Conservation (phyloP, 176 grass and related monocot genomes). For the Rhipidocladum racemiflorum region DNA sequence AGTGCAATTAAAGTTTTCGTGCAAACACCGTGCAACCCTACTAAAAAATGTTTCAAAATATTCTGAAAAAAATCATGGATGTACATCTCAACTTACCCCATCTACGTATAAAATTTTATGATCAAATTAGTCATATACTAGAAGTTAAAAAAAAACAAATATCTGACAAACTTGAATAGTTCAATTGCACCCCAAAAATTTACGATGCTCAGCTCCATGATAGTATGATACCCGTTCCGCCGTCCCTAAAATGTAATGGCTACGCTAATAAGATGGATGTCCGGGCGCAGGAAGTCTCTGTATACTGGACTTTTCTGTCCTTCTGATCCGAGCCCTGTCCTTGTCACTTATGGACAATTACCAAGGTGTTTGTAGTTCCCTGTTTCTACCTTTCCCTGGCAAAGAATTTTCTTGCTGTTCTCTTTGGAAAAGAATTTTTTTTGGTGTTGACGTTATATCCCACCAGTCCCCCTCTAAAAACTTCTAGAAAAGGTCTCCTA, state of each 20-base stretch:
- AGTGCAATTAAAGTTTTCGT: no score
- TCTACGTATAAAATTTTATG: no score
- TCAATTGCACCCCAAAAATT: no score
- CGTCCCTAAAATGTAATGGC: background rate
- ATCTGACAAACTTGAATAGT: no score
- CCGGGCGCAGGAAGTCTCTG: background rate
- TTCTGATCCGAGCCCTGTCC: background rate
- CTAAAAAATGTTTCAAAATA: no score
- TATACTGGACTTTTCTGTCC: conserved; percentile 2
- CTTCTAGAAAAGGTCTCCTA: conserved; percentile 6
- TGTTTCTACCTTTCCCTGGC: background rate
- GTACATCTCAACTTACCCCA: no score
- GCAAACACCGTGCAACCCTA: no score
- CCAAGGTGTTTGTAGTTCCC: background rate
- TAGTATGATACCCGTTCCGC: no score
- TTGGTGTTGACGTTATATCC: background rate
- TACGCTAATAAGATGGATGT: background rate
- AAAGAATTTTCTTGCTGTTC: background rate
- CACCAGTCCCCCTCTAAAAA: background rate
- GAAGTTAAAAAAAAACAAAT: no score
- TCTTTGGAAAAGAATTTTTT: background rate
- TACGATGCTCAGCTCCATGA: no score
- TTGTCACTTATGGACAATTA: conserved; percentile 1
- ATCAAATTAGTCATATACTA: no score
- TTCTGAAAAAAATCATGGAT: no score